Conservation (phyloP, 345 rosid species). For the Bruguiera parviflora region DNA sequence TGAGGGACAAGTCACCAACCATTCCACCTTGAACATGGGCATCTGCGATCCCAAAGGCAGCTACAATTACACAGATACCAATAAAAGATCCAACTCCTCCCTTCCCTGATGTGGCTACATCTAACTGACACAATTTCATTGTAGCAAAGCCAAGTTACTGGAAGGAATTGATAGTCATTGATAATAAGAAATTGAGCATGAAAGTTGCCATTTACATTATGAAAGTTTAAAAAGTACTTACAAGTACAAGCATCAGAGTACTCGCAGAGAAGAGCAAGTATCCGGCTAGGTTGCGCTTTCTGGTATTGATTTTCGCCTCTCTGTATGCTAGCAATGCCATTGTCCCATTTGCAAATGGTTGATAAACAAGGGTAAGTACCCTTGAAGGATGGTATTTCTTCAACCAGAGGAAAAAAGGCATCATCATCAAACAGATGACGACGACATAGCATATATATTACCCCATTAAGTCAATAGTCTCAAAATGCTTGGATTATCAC, state of each 20-base stretch:
- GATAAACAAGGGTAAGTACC: constrained; percentile 76
- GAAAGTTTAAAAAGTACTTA: constrained; percentile 30
- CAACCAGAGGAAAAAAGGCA: constrained; percentile 11
- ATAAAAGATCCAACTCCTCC: constrained; percentile 68
- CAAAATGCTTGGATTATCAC: too few relatives aligned
- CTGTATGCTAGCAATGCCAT: constrained; percentile 57
- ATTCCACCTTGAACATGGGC: constrained; percentile 89
- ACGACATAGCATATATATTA: too few relatives aligned
- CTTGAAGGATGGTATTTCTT: constrained; percentile 91
- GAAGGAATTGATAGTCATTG: background rate
- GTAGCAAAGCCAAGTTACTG: background rate
- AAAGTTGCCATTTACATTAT: background rate
- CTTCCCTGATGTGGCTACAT: constrained; percentile 61
- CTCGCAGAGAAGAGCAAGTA: constrained; percentile 53
- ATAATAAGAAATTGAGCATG: background rate
- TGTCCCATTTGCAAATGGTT: constrained; percentile 67
- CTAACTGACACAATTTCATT: constrained; percentile 44
- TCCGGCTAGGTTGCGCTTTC: constrained; percentile 62
- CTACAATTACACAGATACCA: constrained; percentile 55
- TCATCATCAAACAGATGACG: background rate
- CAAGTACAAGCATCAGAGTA: constrained; percentile 68
- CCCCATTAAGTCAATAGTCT: too few relatives aligned
- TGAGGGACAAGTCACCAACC: constrained; percentile 83
- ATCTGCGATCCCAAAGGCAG: constrained; percentile 69
- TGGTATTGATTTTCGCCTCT: constrained; percentile 65